A percentile compares a stretch with the other conserved stretches of the same genome.
Conservation (phyloP, 2,329 filamentous ascomycete genomes). For the Phyllachora maydis region DNA sequence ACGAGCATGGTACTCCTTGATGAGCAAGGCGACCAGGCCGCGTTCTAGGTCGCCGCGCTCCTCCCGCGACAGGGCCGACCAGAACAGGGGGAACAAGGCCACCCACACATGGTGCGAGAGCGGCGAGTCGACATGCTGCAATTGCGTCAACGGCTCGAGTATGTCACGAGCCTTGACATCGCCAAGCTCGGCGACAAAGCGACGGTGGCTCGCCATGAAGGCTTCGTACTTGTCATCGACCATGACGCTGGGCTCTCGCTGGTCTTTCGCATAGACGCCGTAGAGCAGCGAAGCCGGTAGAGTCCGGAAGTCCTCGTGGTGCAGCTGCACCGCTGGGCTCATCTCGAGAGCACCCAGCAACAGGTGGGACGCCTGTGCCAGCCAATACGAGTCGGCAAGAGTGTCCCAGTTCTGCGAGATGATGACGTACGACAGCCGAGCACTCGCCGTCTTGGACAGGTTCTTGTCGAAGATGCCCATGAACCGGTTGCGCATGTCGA, state of each 20-base stretch:
- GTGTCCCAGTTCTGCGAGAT: slow-evolving; percentile 94
- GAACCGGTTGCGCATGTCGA: slow-evolving; percentile 93
- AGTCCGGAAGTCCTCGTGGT: slow-evolving; percentile 66
- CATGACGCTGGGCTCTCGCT: slow-evolving; percentile 42
- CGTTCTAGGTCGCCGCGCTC: slow-evolving; percentile 81
- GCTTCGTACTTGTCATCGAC: slow-evolving; percentile 65
- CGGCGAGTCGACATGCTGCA: slow-evolving; percentile 73
- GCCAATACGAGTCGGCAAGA: slow-evolving; percentile 85
- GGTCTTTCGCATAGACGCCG: slow-evolving; percentile 51
- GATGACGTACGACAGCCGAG: slow-evolving; percentile 74
- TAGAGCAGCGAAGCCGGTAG: slow-evolving; percentile 57
- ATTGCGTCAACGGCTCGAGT: slow-evolving; percentile 71
- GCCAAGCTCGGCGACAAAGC: slow-evolving; percentile 67
- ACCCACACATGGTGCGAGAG: slow-evolving; percentile 84
- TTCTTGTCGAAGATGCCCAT: slow-evolving; percentile 93
- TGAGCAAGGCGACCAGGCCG: slow-evolving; percentile 73
- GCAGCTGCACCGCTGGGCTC: slow-evolving; percentile 56
- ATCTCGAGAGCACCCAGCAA: slow-evolving; percentile 82
- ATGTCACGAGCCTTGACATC: slow-evolving; percentile 79
- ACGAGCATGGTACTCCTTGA: slow-evolving; percentile 85
- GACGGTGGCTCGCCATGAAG: slow-evolving; percentile 56
- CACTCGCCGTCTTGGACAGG: slow-evolving; percentile 77
- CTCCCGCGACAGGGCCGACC: slow-evolving; percentile 73
- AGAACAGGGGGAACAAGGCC: slow-evolving; percentile 76
- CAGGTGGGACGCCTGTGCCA: slow-evolving; percentile 84